Conservation (phyloP, 164 flowering plant genomes). For the Nymphaea colorata region DNA sequence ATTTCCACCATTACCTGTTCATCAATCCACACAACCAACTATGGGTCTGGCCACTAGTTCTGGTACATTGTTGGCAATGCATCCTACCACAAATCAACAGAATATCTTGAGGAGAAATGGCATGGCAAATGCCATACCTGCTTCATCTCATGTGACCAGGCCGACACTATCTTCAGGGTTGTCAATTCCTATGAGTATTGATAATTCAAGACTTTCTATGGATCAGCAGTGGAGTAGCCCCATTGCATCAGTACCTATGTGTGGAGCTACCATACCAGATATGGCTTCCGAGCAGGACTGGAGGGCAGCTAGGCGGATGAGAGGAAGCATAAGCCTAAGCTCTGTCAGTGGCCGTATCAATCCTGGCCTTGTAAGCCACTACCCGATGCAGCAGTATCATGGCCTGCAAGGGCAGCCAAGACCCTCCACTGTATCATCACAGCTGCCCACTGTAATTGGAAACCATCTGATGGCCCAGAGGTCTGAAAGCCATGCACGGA, state of each 20-base stretch:
- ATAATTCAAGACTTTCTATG: neutral
- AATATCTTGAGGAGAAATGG: too few relatives aligned
- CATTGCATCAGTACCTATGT: neutral
- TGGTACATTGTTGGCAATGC: neutral
- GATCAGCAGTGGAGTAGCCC: neutral
- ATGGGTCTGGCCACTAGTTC: neutral
- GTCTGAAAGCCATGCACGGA: too few relatives aligned
- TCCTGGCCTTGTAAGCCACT: too few relatives aligned
- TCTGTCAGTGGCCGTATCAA: too few relatives aligned
- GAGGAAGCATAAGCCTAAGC: constrained; percentile 44
- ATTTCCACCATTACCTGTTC: neutral
- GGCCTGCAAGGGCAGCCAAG: too few relatives aligned
- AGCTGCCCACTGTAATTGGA: too few relatives aligned
- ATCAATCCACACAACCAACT: neutral
- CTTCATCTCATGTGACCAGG: too few relatives aligned
- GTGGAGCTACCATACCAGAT: constrained; percentile 6
- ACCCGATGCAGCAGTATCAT: too few relatives aligned
- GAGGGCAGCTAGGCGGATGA: constrained; percentile 69
- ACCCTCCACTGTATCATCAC: too few relatives aligned
- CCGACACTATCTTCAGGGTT: too few relatives aligned
- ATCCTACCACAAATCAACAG: neutral
- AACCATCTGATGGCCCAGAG: too few relatives aligned
- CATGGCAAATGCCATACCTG: too few relatives aligned
- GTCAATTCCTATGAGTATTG: neutral
- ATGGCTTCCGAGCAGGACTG: constrained; percentile 34